Base-by-base conservation (phyloP, 306 rosid genomes). In the Dicorynia guianensis region DNA sequence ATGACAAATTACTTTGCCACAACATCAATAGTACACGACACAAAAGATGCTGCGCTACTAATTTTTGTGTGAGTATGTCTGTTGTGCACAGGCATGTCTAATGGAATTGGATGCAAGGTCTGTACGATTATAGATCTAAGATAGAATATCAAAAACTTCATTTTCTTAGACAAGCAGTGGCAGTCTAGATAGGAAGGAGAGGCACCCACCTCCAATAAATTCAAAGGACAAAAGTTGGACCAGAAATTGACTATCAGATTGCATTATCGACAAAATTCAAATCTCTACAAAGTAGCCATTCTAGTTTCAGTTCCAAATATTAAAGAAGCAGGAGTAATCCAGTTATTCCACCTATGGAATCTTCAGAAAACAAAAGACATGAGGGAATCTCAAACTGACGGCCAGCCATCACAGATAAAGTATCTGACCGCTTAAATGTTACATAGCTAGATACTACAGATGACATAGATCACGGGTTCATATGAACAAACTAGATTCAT, bases 381-480 rank as follows among this genome's bases (percentile, higher is more conserved):
- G 30, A 25, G 30, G 30, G 30, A 25, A 25, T 25, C 30, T 25
- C 30, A 25, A 25, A 25, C 30, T 25, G 30, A 25, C 30, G 2
- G 30, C 30, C 1, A 25, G 30, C 30, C 30, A 25, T 25, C 30
- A 25, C 30, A 2, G 30, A 25, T 25, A 25, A 25, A 25, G 30
- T 25, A 10, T 14, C 8, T 33, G 55, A 35, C 9, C 35, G 35
- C n/a, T 69, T 4, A 54, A 55, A 50, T 56, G 3, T 7, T 3
- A 6, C 6, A 67, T 12, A 25, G 30, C 30, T 25, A 25, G 2
- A 25, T 25, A 25, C 30, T 2, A 25, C 2, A 52, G 61, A 72
- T 63, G 55, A 49, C 49, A 62, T 71, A 81, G 90, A 89, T 89
- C 83, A 63, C 54, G 65, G 62, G 4, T 39, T 13, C 11, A 76